Evolutionary conservation across 352 stramenopile species (phyloP).

Genomic region (Phytophthora podocarpi): DNA sequence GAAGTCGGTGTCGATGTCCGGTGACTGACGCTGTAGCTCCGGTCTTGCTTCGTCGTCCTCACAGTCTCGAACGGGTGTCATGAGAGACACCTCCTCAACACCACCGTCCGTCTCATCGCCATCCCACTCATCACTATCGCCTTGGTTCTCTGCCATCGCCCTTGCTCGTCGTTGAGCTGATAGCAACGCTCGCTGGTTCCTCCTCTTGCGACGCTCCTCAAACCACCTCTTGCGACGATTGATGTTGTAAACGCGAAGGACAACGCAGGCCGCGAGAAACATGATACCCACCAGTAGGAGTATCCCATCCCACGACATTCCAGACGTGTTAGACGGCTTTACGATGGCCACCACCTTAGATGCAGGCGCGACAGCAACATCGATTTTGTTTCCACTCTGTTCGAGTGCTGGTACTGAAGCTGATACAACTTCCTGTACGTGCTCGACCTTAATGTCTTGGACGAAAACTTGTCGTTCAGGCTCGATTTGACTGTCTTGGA

Average conservation of each 20-base stretch:
- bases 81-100: constrained; percentile 53
- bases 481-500: background rate
- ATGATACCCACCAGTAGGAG: constrained; percentile 45
- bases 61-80: constrained; percentile 32
- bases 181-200: constrained; percentile 33
- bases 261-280: constrained; percentile 52
- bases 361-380: background rate
- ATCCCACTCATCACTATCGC: constrained; percentile 38
- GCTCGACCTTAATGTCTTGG: constrained; percentile 6
- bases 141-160: constrained; percentile 15
- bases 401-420: background rate
- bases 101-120: constrained; percentile 18
- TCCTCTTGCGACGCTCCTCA: constrained; percentile 39
- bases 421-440: background rate
- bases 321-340: constrained; percentile 1
- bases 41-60: constrained; percentile 30
- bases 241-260: constrained; percentile 50
- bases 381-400: background rate
- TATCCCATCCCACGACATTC: constrained; percentile 51
- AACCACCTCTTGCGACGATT: constrained; percentile 61
- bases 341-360: background rate
- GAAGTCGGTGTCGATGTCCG: constrained; percentile 4
- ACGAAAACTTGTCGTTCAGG: background rate
- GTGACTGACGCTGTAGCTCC: constrained; percentile 9
- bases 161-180: constrained; percentile 31